Evolutionary conservation across 495 filamentous ascomycete genomes (phyloP).

Genomic region (Antarctomyces pellizariae): DNA sequence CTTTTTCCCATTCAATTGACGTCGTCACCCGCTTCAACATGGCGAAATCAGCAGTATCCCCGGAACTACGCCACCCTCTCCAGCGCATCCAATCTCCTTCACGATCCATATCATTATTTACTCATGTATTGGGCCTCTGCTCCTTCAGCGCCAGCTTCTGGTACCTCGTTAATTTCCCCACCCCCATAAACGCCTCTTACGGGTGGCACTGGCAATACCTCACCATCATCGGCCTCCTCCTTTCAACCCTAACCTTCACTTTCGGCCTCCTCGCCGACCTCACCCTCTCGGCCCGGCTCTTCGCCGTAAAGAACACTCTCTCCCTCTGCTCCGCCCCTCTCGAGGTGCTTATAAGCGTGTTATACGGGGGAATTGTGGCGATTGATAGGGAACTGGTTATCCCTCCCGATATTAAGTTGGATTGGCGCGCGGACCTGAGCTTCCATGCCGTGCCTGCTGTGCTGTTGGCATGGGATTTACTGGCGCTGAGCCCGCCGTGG

Average conservation of each 20-base stretch:
- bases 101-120: conserved; percentile 36
- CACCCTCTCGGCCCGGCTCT: conserved; percentile 36
- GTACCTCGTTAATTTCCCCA: conserved; percentile 22
- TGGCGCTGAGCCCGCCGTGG: conserved; percentile 67
- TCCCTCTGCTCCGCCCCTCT: conserved; percentile 52
- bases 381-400: conserved; percentile 35
- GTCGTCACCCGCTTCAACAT: too few relatives aligned
- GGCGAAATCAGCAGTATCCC: too few relatives aligned
- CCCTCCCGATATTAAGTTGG: conserved; percentile 21
- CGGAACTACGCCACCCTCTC: conserved; percentile 50
- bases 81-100: conserved; percentile 52
- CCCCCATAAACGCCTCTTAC: conserved; percentile 37
- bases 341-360: conserved; percentile 57
- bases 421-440: conserved; percentile 35
- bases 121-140: conserved; percentile 46
- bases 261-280: conserved; percentile 56
- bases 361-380: conserved; percentile 58
- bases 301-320: conserved; percentile 50
- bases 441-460: conserved; percentile 63
- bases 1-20: too few relatives aligned
- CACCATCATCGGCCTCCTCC: conserved; percentile 55
- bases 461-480: conserved; percentile 43
- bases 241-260: conserved; percentile 45
- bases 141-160: conserved; percentile 49
- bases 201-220: conserved; percentile 73